Evolutionary conservation across 108 stramenopile genomes (phyloP), one percentile per base, ranked within the genome.

Genomic region (Cylindrotheca closterium): DNA sequence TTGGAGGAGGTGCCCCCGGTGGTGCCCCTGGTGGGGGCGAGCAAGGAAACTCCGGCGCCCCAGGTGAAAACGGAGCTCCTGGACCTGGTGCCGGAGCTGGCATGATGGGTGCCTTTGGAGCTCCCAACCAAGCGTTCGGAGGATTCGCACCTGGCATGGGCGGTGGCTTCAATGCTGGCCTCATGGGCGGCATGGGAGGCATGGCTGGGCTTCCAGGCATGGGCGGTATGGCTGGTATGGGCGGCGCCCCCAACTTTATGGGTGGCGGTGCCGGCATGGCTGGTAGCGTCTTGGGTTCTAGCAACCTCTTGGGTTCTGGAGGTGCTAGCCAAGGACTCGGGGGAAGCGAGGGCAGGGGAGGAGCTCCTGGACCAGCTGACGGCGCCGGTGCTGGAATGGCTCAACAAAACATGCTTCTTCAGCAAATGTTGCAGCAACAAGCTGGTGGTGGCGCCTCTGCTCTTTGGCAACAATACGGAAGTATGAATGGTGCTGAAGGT

Each of bases 381-480:
- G 30, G 7, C 10, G 47, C 51, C 33, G 30, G 26, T 24, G 47
- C 51, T 42, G 47, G 52, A 42, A 74, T 74, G 73, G n/a, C 58
- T 21, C 73, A 74, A 23, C 73, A 74, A 67, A 74, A 74, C 37
- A 50, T 74, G 32, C 66, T 74, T 17, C 60, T 74, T 45, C 73
- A 74, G 49, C 73, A 74, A 48, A 60, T 74, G 66, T 54, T 74
- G 15, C 55, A 57, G 19, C 73, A 74, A 37, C 71, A 73, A 47
- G 71, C 64, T 52, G 63, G 63, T 7, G 64, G 55, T 60, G 65
- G 55, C 28, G 55, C 45, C 28, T 52, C 58, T 47, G 53, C 57
- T 18, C 46, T 74, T 23, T 74, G 73, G 73, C 66, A 67, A 47
- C 73, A 74, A 53, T 74, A 73, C 58, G 72, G 72, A 3, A 53